Base-by-base conservation (phyloP, 2,329 filamentous ascomycete species). In the Dothidotthia symphoricarpi region DNA sequence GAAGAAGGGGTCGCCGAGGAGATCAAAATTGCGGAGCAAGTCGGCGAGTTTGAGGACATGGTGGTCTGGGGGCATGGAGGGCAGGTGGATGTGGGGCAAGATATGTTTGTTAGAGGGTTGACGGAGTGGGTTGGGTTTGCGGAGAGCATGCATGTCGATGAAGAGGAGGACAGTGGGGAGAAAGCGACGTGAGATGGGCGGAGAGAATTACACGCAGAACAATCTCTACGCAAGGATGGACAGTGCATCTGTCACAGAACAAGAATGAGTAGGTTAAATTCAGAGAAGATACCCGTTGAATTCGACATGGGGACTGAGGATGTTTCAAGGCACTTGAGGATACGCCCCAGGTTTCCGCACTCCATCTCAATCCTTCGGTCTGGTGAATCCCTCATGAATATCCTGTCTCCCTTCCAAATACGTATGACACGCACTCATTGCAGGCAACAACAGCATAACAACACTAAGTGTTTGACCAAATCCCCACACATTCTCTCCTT, bases 51-150 rank as follows among this genome's bases (percentile, higher is more conserved):
- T 59, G 80, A 88, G 6, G 75, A 85, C 37, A 64, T 95, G 34
- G 69, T 88, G 3, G 75, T 95, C n/a, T 97, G 90, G 90, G 83
- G 79, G 0, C 89, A 95, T 63, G 89, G 93, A 51, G 66, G 70
- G 1, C 54, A 79, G 33, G 81, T 81, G 5, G 81, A 84, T 43
- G 73, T 74, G 1, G 73, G 73, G 17, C 69, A 69, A 5, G 88
- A 95, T 66, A 72, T 77, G 1, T 93, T 88, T 61, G 72, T 87
- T 4, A 83, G 85, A 61, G 81, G 84, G 0, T 70, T 95, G 28
- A 77, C 83, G 50, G 89, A 95, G 66, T 95, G 89, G 88, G 73
- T 94, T 40, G 72, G 74, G 9, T 80, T 90, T 62, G 80, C 88
- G 9, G 79, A 83, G 49, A 75, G 77, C n/a, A 58, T 64, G 55